Conservation (phyloP, 768 basidiomycete genomes). For the Leccinum subgranulosum region DNA sequence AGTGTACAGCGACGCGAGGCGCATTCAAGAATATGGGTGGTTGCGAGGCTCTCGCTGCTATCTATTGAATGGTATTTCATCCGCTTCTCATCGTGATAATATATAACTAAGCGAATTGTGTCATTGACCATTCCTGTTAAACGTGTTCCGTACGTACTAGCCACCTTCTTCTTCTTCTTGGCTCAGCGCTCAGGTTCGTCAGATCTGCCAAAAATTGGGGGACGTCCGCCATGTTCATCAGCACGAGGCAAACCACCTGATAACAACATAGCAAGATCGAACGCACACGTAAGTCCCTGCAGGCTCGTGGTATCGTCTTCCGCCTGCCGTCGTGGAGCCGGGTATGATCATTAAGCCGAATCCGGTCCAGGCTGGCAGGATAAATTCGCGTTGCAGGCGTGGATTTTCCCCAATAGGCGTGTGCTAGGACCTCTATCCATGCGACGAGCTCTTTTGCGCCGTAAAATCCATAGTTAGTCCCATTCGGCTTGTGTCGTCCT, state of each 20-base stretch:
- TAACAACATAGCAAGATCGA: not conserved
- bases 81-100: not conserved
- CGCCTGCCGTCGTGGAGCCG: not conserved
- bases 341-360: not conserved
- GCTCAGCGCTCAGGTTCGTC: not conserved
- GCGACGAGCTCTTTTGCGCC: not conserved
- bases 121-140: not conserved
- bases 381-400: not conserved
- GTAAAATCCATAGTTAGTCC: not conserved
- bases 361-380: not conserved
- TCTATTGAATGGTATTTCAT: not conserved
- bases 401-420: not conserved
- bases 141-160: too few species aligned
- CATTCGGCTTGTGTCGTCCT: not conserved
- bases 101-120: not conserved
- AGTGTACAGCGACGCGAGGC: too few species aligned
- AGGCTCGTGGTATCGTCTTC: not conserved
- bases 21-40: too few species aligned
- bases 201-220: not conserved
- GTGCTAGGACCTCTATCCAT: not conserved
- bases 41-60: too few species aligned
- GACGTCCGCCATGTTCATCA: not conserved
- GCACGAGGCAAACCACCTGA: not conserved
- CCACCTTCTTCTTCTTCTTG: not conserved
- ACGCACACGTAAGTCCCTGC: not conserved